Percentiles rank a stretch among this genome's conserved stretches.
Evolutionary conservation across 257 asterid species (phyloP).

Genomic region (Scutellaria minor): DNA sequence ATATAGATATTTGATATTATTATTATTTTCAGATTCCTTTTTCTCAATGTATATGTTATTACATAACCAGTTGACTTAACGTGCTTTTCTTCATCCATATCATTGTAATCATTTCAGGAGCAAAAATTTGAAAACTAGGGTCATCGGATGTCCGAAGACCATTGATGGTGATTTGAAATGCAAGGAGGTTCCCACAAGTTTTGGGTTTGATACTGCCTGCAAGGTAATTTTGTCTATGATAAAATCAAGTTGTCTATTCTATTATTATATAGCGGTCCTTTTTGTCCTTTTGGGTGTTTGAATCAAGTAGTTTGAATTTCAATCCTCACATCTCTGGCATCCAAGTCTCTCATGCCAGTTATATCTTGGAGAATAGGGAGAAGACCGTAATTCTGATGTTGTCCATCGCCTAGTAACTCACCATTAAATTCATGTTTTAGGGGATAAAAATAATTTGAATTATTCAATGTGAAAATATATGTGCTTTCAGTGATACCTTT

Average conservation of each 20-base stretch:
- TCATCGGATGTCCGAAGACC: constrained; percentile 98
- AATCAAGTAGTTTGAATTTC: background rate
- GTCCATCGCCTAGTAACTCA: background rate
- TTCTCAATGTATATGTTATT: constrained; percentile 13
- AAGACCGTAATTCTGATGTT: background rate
- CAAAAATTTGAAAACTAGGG: constrained; percentile 84
- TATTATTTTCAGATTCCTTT: constrained; percentile 5
- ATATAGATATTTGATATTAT: background rate
- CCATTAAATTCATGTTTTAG: background rate
- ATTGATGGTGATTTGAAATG: constrained; percentile 96
- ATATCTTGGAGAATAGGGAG: background rate
- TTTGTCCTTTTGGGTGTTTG: background rate
- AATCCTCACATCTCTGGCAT: background rate
- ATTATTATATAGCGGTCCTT: background rate
- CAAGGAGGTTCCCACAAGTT: constrained; percentile 94
- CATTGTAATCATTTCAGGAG: constrained; percentile 51
- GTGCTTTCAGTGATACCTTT: background rate
- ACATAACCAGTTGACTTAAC: constrained; percentile 1
- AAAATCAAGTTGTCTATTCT: constrained; percentile 4
- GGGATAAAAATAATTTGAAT: background rate
- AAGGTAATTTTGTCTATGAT: constrained; percentile 57
- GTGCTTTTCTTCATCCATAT: constrained; percentile 22
- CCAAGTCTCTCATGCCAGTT: background rate
- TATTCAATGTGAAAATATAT: background rate
- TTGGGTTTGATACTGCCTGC: constrained; percentile 99